Evolutionary conservation across 1,139 yeast species (phyloP).

Genomic region (Eremothecium coryli): DNA sequence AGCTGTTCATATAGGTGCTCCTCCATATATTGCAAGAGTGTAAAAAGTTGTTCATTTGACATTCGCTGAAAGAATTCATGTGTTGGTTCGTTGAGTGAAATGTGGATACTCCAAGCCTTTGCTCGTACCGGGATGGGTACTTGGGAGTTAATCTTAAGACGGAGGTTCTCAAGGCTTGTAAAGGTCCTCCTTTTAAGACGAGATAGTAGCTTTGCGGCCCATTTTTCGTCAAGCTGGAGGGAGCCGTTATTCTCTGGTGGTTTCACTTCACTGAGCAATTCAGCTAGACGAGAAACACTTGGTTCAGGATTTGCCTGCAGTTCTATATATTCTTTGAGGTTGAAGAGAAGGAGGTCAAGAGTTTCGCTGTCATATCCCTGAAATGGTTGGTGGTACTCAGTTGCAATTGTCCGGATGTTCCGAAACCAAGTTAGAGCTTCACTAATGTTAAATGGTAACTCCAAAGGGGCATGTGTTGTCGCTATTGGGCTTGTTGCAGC

Average conservation of each 20-base stretch:
- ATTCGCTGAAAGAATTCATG: slow-evolving; percentile 7
- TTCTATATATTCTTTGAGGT: slow-evolving; percentile 14
- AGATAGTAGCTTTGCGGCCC: slow-evolving; percentile 15
- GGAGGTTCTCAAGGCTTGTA: slow-evolving; percentile 9
- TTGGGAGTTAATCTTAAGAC: slow-evolving; percentile 22
- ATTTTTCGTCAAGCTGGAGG: slow-evolving; percentile 20
- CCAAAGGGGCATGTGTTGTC: neutral
- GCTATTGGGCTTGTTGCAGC: neutral
- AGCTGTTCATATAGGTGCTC: slow-evolving; percentile 23
- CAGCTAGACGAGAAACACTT: slow-evolving; percentile 11
- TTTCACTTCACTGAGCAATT: slow-evolving; percentile 13
- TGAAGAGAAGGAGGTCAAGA: slow-evolving; percentile 14
- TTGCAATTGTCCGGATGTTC: slow-evolving; percentile 4
- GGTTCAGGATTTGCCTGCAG: slow-evolving; percentile 9
- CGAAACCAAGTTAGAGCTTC: slow-evolving; percentile 17
- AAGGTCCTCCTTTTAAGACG: slow-evolving; percentile 1
- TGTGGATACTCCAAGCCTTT: slow-evolving; percentile 11
- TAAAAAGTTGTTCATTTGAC: slow-evolving; percentile 7
- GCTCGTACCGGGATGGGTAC: slow-evolving; percentile 9
- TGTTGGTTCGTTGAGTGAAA: slow-evolving; percentile 11
- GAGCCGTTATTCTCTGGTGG: slow-evolving; percentile 8
- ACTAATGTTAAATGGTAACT: slow-evolving; percentile 8
- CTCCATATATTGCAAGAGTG: slow-evolving; percentile 21
- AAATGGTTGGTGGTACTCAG: slow-evolving; percentile 1
- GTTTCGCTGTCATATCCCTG: slow-evolving; percentile 17